Base-by-base conservation (phyloP, 2,329 filamentous ascomycete species). In the Juglanconis oblonga region DNA sequence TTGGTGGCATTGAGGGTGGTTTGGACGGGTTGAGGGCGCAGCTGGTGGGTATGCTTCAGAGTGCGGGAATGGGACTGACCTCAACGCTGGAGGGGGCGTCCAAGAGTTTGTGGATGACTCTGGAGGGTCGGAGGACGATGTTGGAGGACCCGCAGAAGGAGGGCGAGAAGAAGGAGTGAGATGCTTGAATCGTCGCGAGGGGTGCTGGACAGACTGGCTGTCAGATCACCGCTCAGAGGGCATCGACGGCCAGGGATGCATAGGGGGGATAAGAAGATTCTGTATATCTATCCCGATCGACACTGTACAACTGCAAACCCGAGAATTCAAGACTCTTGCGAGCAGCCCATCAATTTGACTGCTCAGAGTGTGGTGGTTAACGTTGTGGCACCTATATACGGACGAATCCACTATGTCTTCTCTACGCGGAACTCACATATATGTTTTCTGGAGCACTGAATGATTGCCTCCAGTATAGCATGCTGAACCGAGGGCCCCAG, bases 51-150 rank as follows among this genome's bases (percentile, higher is more conserved):
- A 84, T 96, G 77, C 81, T 99, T 72, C 90, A 95, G 76, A 86
- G 87, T 64, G 85, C 91, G 64, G 92, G 93, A 45, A 84, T 91
- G 58, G 87, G 88, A 61, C 75, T 99, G 58, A 90, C 92, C 31
- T 87, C 77, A 64, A 84, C 87, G n/a, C 77, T 99, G 67, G 92
- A 97, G 73, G 87, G 90, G 57, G 86, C 90, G 52, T 83, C 88
- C 62, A 91, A 88, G 81, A 93, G 85, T 71, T 72, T 99, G 67
- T 98, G 94, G 82, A 82, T 97, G 64, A 91, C 94, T 11, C 79
- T 99, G 69, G 94, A 98, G 80, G 86, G 90, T 52, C 82, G 94
- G 72, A 87, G 87, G 75, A 85, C 80, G 52, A 89, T 94, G 77
- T 74, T 99, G 73, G 92, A 97, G 70, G 90, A 93, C 67, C 88